Conservation (phyloP, 345 rosid genomes). For the Citrus mangshanensis region DNA sequence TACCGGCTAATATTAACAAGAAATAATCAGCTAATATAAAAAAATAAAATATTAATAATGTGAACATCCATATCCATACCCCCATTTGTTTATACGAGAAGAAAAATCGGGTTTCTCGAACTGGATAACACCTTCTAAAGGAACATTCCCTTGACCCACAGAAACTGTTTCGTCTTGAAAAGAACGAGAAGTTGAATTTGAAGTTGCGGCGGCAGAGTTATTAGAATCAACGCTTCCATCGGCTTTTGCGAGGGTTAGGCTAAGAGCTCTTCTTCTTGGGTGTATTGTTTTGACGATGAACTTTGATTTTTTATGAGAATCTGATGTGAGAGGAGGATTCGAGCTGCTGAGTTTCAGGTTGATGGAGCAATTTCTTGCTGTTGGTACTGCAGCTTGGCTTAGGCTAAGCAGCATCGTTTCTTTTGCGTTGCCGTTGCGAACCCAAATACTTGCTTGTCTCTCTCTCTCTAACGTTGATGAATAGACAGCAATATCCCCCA, state of each 20-base stretch:
- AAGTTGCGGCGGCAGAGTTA: constrained; percentile 40
- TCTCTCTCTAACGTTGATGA: not conserved
- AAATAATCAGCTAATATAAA: not conserved
- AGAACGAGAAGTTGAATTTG: constrained; percentile 30
- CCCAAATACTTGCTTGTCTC: not conserved
- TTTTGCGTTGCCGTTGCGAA: not conserved
- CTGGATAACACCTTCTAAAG: constrained; percentile 89
- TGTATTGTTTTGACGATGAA: constrained; percentile 17
- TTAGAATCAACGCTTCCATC: constrained; percentile 54
- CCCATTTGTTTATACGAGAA: constrained; percentile 63
- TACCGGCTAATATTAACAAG: not conserved
- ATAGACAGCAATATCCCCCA: no score
- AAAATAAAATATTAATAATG: not conserved
- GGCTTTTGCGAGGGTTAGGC: constrained; percentile 51
- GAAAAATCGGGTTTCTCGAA: constrained; percentile 65
- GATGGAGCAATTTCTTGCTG: constrained; percentile 29
- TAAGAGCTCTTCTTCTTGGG: constrained; percentile 11
- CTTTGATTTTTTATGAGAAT: constrained; percentile 22
- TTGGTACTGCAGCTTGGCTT: constrained; percentile 44
- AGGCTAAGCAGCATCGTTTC: constrained; percentile 54
- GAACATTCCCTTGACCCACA: constrained; percentile 62
- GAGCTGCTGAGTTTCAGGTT: constrained; percentile 30
- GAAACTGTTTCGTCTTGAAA: constrained; percentile 42
- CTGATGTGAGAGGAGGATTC: constrained; percentile 29
- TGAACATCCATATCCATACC: constrained; percentile 29